phyloP scores from a whole-genome alignment of 176 grass and related monocot species.

The Dactylis glomerata region DNA sequence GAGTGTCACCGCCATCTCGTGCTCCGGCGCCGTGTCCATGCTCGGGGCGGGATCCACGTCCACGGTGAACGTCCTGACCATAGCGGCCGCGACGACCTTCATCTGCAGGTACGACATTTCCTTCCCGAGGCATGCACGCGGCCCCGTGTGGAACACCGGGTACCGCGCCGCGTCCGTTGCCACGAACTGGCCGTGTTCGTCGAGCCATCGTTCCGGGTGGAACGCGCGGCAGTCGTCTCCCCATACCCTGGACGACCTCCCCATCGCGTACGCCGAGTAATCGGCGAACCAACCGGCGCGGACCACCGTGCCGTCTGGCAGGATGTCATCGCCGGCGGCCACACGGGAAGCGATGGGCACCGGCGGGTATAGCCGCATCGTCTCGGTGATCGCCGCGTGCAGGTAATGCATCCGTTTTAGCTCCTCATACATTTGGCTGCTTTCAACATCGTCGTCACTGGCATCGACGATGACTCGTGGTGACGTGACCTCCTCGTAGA shows the following conservation, averaged over 20 bases:
- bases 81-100: background rate
- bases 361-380: slow-evolving; percentile 53
- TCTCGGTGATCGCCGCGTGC: slow-evolving; percentile 43
- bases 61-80: background rate
- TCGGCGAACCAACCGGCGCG: slow-evolving; percentile 6
- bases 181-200: slow-evolving; percentile 6
- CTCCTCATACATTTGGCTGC: background rate
- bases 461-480: too few species aligned
- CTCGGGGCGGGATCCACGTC: background rate
- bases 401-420: slow-evolving; percentile 44
- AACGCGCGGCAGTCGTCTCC: slow-evolving; percentile 35
- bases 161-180: slow-evolving; percentile 32
- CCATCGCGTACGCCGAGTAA: slow-evolving; percentile 45
- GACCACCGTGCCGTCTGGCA: slow-evolving; percentile 34
- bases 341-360: slow-evolving; percentile 9
- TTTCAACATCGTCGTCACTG: background rate
- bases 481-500: slow-evolving; percentile 24
- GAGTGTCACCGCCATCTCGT: background rate
- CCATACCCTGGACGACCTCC: slow-evolving; percentile 25
- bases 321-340: slow-evolving; percentile 27
- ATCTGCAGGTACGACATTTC: slow-evolving; percentile 50
- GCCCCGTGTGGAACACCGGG: slow-evolving; percentile 42
- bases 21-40: background rate
- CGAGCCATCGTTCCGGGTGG: slow-evolving; percentile 48
- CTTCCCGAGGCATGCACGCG: slow-evolving; percentile 38